Evolutionary conservation across 495 filamentous ascomycete genomes (phyloP), one percentile per base, ranked within the genome.

Genomic region (Tetracladium setigerum): DNA sequence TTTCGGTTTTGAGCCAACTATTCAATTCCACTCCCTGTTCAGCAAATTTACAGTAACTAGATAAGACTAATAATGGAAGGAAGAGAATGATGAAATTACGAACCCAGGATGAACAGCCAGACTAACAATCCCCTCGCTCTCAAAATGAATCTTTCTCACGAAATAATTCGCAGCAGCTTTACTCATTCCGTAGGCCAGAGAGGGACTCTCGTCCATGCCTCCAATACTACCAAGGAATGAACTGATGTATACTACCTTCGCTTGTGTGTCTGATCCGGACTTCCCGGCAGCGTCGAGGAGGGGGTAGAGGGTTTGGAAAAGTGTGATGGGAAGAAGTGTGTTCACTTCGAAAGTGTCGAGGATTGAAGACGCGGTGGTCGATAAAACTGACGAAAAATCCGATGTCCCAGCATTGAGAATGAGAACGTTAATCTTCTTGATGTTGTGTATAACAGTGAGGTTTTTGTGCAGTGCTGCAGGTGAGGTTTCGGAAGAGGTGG

Each of bases 91-190:
- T 27, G 3, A 27, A 27, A 58, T 56, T 15, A 49, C 57, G 30
- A 55, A 69, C 61, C 69, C 70, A 12, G 70, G 70, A 58, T 69
- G 59, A 27, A 73, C 42, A 11, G 60, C 40, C 24, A 70, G 54
- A 17, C 63, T 46, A 2, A 60, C 47, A 17, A 73, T 37, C 15
- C 54, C 43, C 42, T 48, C 27, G 46, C 65, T 49, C 55, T 71
- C 70, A 14, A 57, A 54, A 60, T 72, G 57, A n/a, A 67, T 56
- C 49, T 66, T 67, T 41, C 55, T 56, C 1, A 67, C 48, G 19
- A 73, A 41, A 49, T 61, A 72, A 49, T 73, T 70, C 15, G 62
- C 57, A 8, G 59, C 65, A 12, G 51, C 67, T 53, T 72, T 73
- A 14, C 62, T 64, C 30, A 62, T 50, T 12, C 67, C 70, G 55